Evolutionary conservation across 2,329 filamentous ascomycete species (phyloP).

Genomic region (Neonectria coccinea): DNA sequence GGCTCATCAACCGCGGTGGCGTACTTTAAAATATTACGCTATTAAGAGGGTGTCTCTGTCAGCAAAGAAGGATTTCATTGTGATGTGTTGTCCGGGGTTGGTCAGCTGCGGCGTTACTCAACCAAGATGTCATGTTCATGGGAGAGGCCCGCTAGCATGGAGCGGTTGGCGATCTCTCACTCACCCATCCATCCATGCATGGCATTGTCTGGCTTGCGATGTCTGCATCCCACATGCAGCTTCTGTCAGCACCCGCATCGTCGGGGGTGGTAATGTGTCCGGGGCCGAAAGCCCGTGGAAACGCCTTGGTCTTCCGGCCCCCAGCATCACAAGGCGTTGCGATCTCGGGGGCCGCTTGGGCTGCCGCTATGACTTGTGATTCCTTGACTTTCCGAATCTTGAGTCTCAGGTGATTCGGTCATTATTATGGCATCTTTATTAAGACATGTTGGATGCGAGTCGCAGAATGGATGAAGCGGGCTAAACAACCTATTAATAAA

Average conservation of each 20-base stretch:
- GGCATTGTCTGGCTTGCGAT: background rate
- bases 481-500: too few relatives aligned
- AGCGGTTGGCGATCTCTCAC: background rate
- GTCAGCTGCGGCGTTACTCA: background rate
- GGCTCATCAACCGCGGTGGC: background rate
- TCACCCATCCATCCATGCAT: background rate
- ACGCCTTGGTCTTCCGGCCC: background rate
- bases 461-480: background rate
- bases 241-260: background rate
- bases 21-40: background rate
- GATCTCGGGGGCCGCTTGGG: background rate
- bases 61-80: background rate
- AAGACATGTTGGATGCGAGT: background rate
- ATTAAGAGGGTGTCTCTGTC: background rate
- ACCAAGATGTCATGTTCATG: background rate
- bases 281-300: background rate
- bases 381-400: background rate
- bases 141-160: background rate
- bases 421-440: background rate
- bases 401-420: background rate
- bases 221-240: background rate
- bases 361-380: background rate
- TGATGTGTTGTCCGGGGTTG: background rate
- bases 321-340: background rate
- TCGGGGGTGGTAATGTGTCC: constrained; percentile 3